Base-by-base conservation (phyloP, 805 yeast genomes). In the Ogataea philodendri region DNA sequence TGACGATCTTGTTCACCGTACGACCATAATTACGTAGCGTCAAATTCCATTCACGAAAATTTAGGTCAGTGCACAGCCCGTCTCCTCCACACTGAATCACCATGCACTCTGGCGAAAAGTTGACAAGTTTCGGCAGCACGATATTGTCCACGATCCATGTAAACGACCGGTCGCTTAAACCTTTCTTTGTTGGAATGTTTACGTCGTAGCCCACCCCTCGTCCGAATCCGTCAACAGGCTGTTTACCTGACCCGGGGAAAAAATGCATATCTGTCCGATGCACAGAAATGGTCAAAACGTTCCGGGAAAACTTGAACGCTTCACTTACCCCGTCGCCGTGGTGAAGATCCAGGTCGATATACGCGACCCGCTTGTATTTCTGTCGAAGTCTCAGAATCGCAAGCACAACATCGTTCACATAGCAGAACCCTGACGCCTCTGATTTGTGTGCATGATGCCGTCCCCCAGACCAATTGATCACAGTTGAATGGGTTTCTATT, bases 311-410 rank as follows among this genome's bases (percentile, higher is more conserved):
- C 42, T 66, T 59, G 57, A 81, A 83, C 1, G 87, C 86, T 3
- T 64, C 61, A 32, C 80, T 81, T 5, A 84, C 90, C 0, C 88
- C 94, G 55, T 84, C 89, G 0, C 90, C 89, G 56, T 83, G 89
- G 54, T 84, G 94, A 6, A 84, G 55, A 55, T 84, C 94, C 5
- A 84, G 57, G 55, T 84, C 94, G 3, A 84, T 54, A 48, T 84
- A 84, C 49, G 78, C 60, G 1, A 84, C 63, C 22, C 56, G 69
- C 8, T 61, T 55, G 49, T 60, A 77, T 15, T 48, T 51, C 15
- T 65, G 62, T 21, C 89, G 55, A 9, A 83, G 61, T 23, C 63
- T 57, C 28, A 69, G 63, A 4, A 83, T 76, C 1, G 74, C 71
- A 9, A 84, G 49, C 0, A 76, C 80, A 6, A 81, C 70, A 49